phyloP scores from a whole-genome alignment of 75 land plant genomes.

The Selaginella moellendorffii region DNA sequence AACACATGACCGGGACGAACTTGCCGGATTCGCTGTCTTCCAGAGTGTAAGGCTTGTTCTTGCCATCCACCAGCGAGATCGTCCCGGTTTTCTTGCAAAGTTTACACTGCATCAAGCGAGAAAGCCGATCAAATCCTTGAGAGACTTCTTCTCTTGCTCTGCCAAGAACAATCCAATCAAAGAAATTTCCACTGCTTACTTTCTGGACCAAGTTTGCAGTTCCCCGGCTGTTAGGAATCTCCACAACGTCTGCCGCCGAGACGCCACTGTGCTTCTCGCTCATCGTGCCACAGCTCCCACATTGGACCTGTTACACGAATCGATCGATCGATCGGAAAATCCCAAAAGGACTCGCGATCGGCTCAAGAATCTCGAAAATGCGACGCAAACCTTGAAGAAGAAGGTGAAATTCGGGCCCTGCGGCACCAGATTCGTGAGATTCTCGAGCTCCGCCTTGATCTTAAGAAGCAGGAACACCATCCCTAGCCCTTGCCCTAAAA shows the following conservation, averaged over 20 bases:
- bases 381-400: conserved; percentile 58
- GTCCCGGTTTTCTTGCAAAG: conserved; percentile 77
- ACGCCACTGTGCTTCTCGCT: conserved; percentile 64
- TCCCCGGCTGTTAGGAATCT: conserved; percentile 52
- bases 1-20: conserved; percentile 40
- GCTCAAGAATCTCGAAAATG: too few relatives aligned
- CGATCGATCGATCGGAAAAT: not conserved
- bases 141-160: not conserved
- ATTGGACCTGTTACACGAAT: conserved; percentile 44
- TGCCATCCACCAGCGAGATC: conserved; percentile 52
- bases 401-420: conserved; percentile 56
- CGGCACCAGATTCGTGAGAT: conserved; percentile 63
- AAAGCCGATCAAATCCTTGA: not conserved
- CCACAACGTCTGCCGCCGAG: conserved; percentile 43
- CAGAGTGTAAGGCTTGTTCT: conserved; percentile 54
- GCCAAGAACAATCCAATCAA: not conserved
- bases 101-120: conserved; percentile 51
- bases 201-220: conserved; percentile 71
- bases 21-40: conserved; percentile 40
- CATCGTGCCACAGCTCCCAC: conserved; percentile 75
- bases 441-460: conserved; percentile 80
- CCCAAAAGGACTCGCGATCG: not conserved
- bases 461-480: conserved; percentile 67
- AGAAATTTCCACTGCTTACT: conserved; percentile 28
- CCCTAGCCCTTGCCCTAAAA: not conserved